Conservation (phyloP, 345 rosid genomes). For the Ceriops zippeliana region DNA sequence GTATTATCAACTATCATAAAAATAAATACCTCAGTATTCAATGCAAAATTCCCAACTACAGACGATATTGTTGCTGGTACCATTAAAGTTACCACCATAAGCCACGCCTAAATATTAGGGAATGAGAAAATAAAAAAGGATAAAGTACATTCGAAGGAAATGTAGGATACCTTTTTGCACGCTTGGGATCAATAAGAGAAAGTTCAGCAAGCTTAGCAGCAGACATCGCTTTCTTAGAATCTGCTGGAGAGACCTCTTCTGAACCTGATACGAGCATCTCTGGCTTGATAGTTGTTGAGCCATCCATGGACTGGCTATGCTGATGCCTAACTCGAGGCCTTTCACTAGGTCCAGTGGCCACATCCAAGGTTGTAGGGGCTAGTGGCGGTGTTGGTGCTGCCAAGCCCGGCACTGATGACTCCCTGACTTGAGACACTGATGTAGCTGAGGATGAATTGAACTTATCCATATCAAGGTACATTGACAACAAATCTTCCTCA, state of each 20-base stretch:
- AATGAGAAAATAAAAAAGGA: not conserved
- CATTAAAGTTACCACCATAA: too few relatives aligned
- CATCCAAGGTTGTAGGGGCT: conserved; percentile 30
- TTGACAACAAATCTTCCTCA: conserved; percentile 73
- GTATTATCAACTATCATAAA: too few relatives aligned
- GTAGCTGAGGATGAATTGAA: conserved; percentile 67
- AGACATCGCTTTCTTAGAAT: conserved; percentile 80
- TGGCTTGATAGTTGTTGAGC: conserved; percentile 61
- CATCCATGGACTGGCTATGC: conserved; percentile 92
- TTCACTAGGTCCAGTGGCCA: conserved; percentile 41
- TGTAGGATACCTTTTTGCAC: conserved; percentile 77
- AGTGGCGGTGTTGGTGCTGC: conserved; percentile 11
- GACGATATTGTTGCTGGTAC: too few relatives aligned
- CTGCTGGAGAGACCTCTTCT: conserved; percentile 50
- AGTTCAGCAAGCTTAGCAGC: conserved; percentile 98
- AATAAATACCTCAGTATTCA: too few relatives aligned
- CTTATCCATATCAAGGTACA: conserved; percentile 93
- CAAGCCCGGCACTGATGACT: conserved; percentile 36
- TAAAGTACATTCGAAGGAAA: not conserved
- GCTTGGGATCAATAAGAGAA: conserved; percentile 91
- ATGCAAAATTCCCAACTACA: too few relatives aligned
- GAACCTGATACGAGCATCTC: conserved; percentile 78
- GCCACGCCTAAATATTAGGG: too few relatives aligned
- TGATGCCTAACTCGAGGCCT: conserved; percentile 90
- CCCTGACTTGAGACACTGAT: conserved; percentile 58